phyloP scores from a whole-genome alignment of 768 basidiomycete genomes.

The Tulasnella sp. region DNA sequence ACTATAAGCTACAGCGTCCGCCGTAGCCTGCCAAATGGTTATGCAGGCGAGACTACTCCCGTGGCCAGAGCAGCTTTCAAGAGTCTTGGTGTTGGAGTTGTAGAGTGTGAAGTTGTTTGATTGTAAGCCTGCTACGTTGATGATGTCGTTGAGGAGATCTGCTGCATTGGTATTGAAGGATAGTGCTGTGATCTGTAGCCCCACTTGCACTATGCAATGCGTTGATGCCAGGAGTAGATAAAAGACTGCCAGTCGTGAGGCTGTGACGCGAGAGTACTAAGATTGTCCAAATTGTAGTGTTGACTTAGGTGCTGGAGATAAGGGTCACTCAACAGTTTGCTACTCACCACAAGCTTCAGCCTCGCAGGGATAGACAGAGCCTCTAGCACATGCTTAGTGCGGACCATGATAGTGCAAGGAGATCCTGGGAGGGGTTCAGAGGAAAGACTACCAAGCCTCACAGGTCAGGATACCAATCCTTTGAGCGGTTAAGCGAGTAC shows the following conservation, averaged over 20 bases:
- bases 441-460: too few relatives aligned
- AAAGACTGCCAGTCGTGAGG: conserved; percentile 50
- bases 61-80: conserved; percentile 9
- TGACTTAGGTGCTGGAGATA: not conserved
- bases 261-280: conserved; percentile 37
- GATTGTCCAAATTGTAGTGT: not conserved
- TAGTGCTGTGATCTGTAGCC: conserved; percentile 57
- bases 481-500: too few relatives aligned
- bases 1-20: not conserved
- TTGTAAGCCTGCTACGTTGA: conserved; percentile 20
- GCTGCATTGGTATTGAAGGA: conserved; percentile 51
- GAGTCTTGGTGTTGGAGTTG: conserved; percentile 4
- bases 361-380: conserved; percentile 30
- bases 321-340: not conserved
- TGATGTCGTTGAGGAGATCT: conserved; percentile 39
- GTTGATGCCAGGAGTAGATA: conserved; percentile 57
- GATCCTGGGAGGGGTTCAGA: not conserved
- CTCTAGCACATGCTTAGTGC: conserved; percentile 31
- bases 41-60: not conserved
- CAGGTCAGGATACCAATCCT: too few relatives aligned
- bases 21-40: not conserved
- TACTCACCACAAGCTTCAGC: conserved; percentile 40
- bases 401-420: conserved; percentile 26
- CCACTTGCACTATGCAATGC: conserved; percentile 57
- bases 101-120: conserved; percentile 9